Evolutionary conservation across 2,329 filamentous ascomycete species (phyloP), one percentile per base, ranked within the genome.

Genomic region (Boeremia lycopersici): DNA sequence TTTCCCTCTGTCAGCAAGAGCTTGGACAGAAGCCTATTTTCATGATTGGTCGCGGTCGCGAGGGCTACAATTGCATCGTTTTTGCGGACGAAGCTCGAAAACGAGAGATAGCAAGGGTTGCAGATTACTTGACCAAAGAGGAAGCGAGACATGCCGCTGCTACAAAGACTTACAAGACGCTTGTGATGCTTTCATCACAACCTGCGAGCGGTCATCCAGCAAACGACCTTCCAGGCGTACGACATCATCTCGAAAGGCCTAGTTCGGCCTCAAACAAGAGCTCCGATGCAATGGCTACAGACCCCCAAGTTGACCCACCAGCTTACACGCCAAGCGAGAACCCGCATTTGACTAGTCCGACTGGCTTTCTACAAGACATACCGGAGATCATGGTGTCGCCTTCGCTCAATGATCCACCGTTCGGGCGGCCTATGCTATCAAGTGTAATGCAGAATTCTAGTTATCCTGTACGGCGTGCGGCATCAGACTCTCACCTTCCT

Each of bases 341-440:
- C 3, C 19, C 51, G 6, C 11, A n/a, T 25, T 25, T 48, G 31
- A 25, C 40, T 23, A 48, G 45, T 25, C 40, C 45, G 15, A 33
- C 39, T 30, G 39, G 35, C 4, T 50, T 50, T 26, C 17, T 50
- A 25, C 47, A 43, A n/a, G 30, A 33, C 4, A 23, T 45, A 13
- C 45, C 51, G 25, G 40, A 48, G 12, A 49, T 48, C 15, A 25
- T 54, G 29, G 26, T 48, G 15, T 54, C 45, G 19, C 45, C 51
- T 6, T 35, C 40, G 11, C 12, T 44, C 13, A 23, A 48, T 10
- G 26, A 48, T 15, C 7, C 34, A 6, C 28, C 40, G 4, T 9
- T 35, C 3, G 26, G 6, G 2, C n/a, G n/a, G 2, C 7, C 10
- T 6, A 28, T 7, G 8, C 10, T 33, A 7, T 33, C 15, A 12